A percentile compares a stretch with the other conserved stretches of the same genome.
Conservation (phyloP, 2,329 filamentous ascomycete genomes). For the Elsinoe arachidis region DNA sequence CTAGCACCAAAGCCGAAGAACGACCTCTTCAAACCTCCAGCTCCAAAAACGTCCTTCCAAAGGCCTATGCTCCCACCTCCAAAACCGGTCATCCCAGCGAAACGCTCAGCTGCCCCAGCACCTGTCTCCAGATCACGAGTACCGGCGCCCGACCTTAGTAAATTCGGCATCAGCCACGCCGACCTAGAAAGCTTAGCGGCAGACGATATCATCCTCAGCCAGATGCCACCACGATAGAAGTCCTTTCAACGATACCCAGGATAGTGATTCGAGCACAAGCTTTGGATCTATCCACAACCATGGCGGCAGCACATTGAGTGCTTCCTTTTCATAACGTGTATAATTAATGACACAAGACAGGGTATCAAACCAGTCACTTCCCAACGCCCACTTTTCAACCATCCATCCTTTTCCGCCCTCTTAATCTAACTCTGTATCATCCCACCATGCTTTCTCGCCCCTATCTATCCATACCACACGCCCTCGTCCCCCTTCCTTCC, state of each 20-base stretch:
- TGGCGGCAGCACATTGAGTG: neutral
- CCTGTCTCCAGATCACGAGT: neutral
- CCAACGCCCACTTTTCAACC: neutral
- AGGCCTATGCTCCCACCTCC: neutral
- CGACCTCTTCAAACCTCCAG: neutral
- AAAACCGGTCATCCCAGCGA: neutral
- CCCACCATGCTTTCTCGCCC: neutral
- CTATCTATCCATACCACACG: too few species aligned
- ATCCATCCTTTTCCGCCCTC: neutral
- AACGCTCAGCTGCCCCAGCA: neutral
- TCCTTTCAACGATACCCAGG: neutral
- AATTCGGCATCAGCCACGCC: slow-evolving; percentile 22
- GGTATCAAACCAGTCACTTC: neutral
- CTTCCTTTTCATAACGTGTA: neutral
- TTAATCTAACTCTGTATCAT: neutral
- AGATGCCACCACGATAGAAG: slow-evolving; percentile 14
- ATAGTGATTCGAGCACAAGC: neutral
- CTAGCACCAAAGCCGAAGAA: neutral
- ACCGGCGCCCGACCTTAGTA: slow-evolving; percentile 1
- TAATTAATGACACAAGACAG: neutral
- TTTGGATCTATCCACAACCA: neutral
- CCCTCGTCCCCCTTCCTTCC: too few species aligned
- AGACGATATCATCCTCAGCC: slow-evolving; percentile 29
- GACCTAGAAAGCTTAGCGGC: slow-evolving; percentile 29
- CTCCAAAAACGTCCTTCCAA: neutral